A percentile compares a stretch with the other conserved stretches of the same genome.
Conservation (phyloP, 2,329 filamentous ascomycete species). For the Fusarium euwallaceae region DNA sequence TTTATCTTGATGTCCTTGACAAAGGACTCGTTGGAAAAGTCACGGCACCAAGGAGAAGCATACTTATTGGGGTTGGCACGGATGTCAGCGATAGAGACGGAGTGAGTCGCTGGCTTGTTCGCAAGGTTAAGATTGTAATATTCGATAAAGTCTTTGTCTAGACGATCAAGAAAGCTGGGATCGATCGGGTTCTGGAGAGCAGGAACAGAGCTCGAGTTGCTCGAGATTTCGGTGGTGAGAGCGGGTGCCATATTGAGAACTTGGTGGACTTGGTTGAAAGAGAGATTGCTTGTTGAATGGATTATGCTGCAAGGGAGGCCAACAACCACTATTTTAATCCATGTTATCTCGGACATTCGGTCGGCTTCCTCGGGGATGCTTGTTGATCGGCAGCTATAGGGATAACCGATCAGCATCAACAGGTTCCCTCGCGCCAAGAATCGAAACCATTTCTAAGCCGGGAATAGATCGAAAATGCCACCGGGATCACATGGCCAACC, state of each 20-base stretch:
- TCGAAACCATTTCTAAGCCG: background rate
- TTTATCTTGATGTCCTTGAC: background rate
- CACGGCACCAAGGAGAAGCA: background rate
- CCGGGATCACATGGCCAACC: background rate
- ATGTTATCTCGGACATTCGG: background rate
- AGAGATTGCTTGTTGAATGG: background rate
- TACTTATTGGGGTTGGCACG: background rate
- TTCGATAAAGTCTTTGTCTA: background rate
- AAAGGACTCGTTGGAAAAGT: background rate
- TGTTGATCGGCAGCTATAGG: background rate
- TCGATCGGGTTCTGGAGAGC: background rate
- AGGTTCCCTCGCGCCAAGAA: background rate
- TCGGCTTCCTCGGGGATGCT: background rate
- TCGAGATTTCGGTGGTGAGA: background rate
- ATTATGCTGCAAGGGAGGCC: background rate
- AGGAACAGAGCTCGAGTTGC: background rate
- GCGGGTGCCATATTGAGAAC: background rate
- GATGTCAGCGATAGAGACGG: background rate
- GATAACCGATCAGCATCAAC: background rate
- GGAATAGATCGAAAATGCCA: background rate
- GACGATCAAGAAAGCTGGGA: background rate
- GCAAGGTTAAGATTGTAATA: background rate
- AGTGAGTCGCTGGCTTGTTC: background rate
- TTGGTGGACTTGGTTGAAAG: background rate
- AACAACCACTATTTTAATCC: background rate